Conservation (phyloP, 1,284 basidiomycete genomes). For the Mycosarcoma mackinlayi region DNA sequence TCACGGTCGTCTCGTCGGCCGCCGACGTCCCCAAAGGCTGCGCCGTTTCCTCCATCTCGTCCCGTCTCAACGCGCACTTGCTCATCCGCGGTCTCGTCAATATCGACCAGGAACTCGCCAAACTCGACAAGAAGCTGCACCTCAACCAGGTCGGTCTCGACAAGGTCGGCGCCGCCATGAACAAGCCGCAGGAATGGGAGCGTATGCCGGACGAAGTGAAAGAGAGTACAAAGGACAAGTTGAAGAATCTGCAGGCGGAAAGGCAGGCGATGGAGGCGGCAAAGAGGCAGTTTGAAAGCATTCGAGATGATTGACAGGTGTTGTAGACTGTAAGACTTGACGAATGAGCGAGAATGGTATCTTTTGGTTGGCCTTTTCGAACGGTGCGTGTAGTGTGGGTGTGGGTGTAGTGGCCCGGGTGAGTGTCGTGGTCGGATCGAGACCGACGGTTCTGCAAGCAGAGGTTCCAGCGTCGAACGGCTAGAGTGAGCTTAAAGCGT, state of each 20-base stretch:
- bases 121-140: constrained; percentile 64
- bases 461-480: too few species aligned
- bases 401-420: too few species aligned
- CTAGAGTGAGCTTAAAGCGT: too few species aligned
- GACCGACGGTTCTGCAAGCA: too few species aligned
- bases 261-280: constrained; percentile 53
- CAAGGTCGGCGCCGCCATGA: constrained; percentile 52
- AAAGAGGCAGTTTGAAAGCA: constrained; percentile 61
- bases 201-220: constrained; percentile 63
- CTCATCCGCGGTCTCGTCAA: constrained; percentile 63
- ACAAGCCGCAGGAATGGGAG: constrained; percentile 58
- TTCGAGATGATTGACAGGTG: constrained; percentile 49
- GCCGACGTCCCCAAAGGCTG: constrained; percentile 83
- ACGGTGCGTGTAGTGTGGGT: too few species aligned
- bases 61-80: constrained; percentile 56
- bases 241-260: constrained; percentile 56
- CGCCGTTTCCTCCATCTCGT: constrained; percentile 75
- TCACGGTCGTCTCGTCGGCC: constrained; percentile 74
- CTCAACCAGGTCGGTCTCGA: constrained; percentile 55
- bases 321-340: neutral
- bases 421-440: too few species aligned
- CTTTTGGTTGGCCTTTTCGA: too few species aligned
- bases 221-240: constrained; percentile 50
- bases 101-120: constrained; percentile 61
- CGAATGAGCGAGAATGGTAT: too few species aligned